A percentile compares a stretch with the other conserved stretches of the same genome.
phyloP scores from a whole-genome alignment of 345 rosid species.

The Alliaria petiolata region DNA sequence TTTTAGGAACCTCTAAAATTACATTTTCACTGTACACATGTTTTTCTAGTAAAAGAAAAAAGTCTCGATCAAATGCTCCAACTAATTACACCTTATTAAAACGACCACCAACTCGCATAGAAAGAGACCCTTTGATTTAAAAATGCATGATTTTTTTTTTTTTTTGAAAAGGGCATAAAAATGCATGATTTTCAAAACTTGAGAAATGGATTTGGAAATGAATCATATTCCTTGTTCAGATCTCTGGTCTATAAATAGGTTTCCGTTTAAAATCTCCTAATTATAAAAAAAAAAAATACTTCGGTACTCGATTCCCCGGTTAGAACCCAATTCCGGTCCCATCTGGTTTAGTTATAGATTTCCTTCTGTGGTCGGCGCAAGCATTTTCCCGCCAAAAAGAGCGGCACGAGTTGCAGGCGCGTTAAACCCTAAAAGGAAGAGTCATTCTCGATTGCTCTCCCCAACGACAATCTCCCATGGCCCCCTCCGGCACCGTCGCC shows the following conservation, averaged over 20 bases:
- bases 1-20: too few relatives aligned
- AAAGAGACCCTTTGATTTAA: background rate
- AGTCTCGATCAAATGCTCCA: background rate
- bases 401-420: background rate
- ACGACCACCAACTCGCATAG: background rate
- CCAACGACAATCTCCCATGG: slow-evolving; percentile 32
- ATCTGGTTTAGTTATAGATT: background rate
- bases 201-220: background rate
- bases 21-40: background rate
- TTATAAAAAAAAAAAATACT: too few relatives aligned
- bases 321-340: background rate
- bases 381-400: slow-evolving; percentile 52
- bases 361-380: background rate
- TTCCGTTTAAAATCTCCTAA: too few relatives aligned
- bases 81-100: slow-evolving; percentile 19
- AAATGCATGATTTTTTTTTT: too few relatives aligned
- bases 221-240: too few relatives aligned
- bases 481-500: slow-evolving; percentile 30
- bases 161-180: too few relatives aligned
- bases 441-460: background rate
- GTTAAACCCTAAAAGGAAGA: slow-evolving; percentile 22
- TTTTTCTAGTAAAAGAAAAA: background rate
- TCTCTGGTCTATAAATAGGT: too few relatives aligned
- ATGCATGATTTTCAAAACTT: too few relatives aligned
- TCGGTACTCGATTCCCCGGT: background rate